Evolutionary conservation across 345 rosid species (phyloP).

Genomic region (Limnanthes douglasii): DNA sequence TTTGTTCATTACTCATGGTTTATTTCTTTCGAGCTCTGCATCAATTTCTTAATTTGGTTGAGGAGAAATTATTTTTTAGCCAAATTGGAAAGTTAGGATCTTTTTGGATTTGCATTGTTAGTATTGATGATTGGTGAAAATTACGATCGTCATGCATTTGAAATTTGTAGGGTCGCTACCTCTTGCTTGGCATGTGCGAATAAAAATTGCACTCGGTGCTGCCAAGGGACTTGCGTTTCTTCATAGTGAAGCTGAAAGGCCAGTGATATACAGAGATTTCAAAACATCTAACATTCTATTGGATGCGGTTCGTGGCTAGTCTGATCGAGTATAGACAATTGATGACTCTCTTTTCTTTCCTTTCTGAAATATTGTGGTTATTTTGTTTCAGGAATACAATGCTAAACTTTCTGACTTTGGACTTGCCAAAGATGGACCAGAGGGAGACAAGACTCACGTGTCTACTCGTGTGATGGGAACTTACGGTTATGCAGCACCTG

Average conservation of each 20-base stretch:
- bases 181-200: slow-evolving; percentile 25
- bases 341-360: neutral
- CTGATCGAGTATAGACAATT: neutral
- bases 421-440: slow-evolving; percentile 27
- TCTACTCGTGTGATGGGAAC: slow-evolving; percentile 28
- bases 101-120: no score
- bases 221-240: no score
- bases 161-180: slow-evolving; percentile 29
- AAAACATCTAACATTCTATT: slow-evolving; percentile 25
- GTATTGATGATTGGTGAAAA: no score
- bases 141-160: no score
- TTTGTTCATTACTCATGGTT: no score
- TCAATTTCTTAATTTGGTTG: no score
- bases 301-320: slow-evolving; percentile 20
- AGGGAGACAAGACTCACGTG: slow-evolving; percentile 17
- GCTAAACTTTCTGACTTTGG: slow-evolving; percentile 34
- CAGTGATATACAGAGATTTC: no score
- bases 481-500: slow-evolving; percentile 27
- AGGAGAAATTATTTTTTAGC: no score
- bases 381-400: slow-evolving; percentile 15
- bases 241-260: slow-evolving; percentile 30
- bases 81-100: no score
- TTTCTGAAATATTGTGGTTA: neutral
- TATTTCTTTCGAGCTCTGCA: no score
- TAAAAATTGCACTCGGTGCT: no score